Percentiles rank a stretch among this genome's conserved stretches.
phyloP scores from a whole-genome alignment of 2,329 filamentous ascomycete species.

The Clonostachys rosea region DNA sequence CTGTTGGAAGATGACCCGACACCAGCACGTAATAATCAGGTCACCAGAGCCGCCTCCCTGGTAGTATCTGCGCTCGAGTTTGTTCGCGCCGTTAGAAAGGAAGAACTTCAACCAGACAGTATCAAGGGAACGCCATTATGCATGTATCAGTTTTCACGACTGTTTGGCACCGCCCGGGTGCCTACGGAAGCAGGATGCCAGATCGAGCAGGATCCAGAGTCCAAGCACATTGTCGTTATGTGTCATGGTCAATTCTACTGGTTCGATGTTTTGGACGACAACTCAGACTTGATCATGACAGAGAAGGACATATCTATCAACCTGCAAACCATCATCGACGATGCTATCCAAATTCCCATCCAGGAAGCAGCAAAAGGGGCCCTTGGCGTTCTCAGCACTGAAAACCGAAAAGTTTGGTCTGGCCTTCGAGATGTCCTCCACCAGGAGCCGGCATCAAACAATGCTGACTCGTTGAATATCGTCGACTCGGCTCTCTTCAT shows the following conservation, averaged over 20 bases:
- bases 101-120: constrained; percentile 87
- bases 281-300: constrained; percentile 93
- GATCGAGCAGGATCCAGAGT: constrained; percentile 90
- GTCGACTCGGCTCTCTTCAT: constrained; percentile 93
- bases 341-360: constrained; percentile 84
- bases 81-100: constrained; percentile 84
- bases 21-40: constrained; percentile 91
- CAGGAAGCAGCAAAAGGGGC: constrained; percentile 95
- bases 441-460: constrained; percentile 83
- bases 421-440: constrained; percentile 84
- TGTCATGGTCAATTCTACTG: constrained; percentile 97
- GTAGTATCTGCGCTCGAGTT: constrained; percentile 89
- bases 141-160: constrained; percentile 96
- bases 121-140: constrained; percentile 80
- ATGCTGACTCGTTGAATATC: constrained; percentile 91
- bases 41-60: constrained; percentile 88
- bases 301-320: constrained; percentile 92
- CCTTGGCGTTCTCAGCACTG: constrained; percentile 87
- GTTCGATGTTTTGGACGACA: constrained; percentile 96
- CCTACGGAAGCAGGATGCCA: constrained; percentile 93
- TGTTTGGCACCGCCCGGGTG: constrained; percentile 92
- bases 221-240: constrained; percentile 89
- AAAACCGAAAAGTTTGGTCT: constrained; percentile 96
- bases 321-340: constrained; percentile 85
- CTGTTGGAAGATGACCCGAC: constrained; percentile 96